Conservation (phyloP, 164 flowering plant species). For the Sedum album region DNA sequence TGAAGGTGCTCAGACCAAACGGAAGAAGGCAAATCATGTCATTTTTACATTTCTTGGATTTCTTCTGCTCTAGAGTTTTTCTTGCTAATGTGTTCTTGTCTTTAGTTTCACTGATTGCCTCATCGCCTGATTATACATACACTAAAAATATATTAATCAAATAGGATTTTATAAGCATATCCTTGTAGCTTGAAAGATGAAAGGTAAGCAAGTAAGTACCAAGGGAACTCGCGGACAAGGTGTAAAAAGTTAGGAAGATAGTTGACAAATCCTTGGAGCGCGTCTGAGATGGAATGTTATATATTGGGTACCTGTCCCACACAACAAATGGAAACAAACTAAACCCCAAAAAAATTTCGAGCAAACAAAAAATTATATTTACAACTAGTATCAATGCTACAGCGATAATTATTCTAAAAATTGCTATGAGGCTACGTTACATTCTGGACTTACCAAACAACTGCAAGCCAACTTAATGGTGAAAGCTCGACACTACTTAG, state of each 20-base stretch:
- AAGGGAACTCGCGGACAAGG: background rate
- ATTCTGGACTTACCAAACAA: constrained; percentile 5
- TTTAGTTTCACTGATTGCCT: background rate
- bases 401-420: too few species aligned
- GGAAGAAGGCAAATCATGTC: constrained; percentile 30
- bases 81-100: background rate
- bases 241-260: background rate
- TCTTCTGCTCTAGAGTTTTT: background rate
- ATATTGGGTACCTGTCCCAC: constrained; percentile 7
- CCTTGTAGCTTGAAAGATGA: background rate
- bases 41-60: background rate
- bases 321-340: background rate
- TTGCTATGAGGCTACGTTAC: background rate
- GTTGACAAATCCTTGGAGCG: constrained; percentile 9
- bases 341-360: background rate
- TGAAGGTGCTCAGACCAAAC: constrained; percentile 47
- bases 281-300: constrained; percentile 7
- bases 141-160: too few species aligned
- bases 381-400: background rate
- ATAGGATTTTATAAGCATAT: background rate
- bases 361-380: background rate
- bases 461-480: constrained; percentile 2
- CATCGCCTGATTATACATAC: background rate
- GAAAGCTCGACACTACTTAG: constrained; percentile 6
- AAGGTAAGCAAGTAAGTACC: background rate